Conservation (phyloP, 306 rosid species). For the Trichosanthes cucumerina region DNA sequence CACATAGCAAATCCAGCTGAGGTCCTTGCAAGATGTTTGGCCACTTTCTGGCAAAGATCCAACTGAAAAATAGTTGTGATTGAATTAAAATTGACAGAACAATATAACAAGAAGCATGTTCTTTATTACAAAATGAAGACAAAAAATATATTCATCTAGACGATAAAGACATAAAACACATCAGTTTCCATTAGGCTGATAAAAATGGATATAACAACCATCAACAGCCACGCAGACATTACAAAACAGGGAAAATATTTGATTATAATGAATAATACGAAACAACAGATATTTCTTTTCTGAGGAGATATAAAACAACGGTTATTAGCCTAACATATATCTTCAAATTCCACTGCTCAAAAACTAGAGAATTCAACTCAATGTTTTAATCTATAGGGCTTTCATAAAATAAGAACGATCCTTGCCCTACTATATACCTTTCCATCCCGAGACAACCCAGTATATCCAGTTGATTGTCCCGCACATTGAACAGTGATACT, state of each 20-base stretch:
- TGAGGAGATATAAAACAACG: not conserved
- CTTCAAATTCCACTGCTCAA: not conserved
- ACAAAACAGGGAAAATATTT: not conserved
- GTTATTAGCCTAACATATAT: not conserved
- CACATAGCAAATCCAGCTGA: constrained; percentile 75
- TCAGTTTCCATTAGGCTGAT: not conserved
- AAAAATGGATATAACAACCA: not conserved
- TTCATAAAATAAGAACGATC: not conserved
- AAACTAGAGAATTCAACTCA: not conserved
- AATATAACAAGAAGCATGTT: not conserved
- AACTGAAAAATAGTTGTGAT: constrained; percentile 41
- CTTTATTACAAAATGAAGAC: not conserved
- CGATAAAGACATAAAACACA: not conserved
- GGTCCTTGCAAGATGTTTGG: constrained; percentile 91
- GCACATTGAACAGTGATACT: not conserved
- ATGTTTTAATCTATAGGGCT: not conserved
- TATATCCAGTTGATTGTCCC: not conserved
- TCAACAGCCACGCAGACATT: not conserved
- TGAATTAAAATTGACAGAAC: constrained; percentile 7
- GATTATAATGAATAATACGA: not conserved
- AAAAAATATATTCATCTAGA: not conserved
- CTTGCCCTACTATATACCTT: not conserved
- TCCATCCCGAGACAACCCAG: not conserved
- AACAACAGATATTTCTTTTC: not conserved
- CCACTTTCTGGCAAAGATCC: constrained; percentile 99